A percentile compares a stretch with the other conserved stretches of the same genome.
phyloP scores from a whole-genome alignment of 2,329 filamentous ascomycete species.

The Stemphylium beticola region DNA sequence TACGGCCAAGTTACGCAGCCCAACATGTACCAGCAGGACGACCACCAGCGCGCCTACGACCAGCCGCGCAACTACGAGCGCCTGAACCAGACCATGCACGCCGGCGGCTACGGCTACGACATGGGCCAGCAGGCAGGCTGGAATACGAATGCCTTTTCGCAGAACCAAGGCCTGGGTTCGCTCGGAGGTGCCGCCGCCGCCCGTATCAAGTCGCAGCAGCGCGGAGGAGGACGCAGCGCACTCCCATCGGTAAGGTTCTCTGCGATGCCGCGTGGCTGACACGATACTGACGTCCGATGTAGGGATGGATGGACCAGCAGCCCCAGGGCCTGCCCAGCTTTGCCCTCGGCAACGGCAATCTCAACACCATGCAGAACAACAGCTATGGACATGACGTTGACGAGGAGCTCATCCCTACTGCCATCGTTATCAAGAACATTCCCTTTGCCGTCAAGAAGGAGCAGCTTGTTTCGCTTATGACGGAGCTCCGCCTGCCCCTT shows the following conservation, averaged over 20 bases:
- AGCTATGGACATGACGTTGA: slow-evolving; percentile 61
- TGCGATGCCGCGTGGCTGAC: background rate
- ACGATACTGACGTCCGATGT: slow-evolving; percentile 8
- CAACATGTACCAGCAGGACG: slow-evolving; percentile 74
- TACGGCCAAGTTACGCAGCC: slow-evolving; percentile 68
- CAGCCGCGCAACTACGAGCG: slow-evolving; percentile 65
- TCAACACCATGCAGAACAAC: slow-evolving; percentile 47
- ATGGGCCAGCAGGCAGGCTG: slow-evolving; percentile 74
- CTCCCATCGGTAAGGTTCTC: slow-evolving; percentile 72
- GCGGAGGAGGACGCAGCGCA: slow-evolving; percentile 59
- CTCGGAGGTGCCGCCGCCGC: slow-evolving; percentile 57
- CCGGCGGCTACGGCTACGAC: slow-evolving; percentile 72
- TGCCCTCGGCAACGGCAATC: slow-evolving; percentile 46
- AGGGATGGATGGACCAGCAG: slow-evolving; percentile 67
- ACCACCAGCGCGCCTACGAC: slow-evolving; percentile 59
- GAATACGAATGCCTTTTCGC: slow-evolving; percentile 77
- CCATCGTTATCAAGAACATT: slow-evolving; percentile 99
- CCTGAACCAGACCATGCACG: slow-evolving; percentile 63
- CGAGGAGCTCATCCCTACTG: slow-evolving; percentile 95
- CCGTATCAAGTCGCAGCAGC: slow-evolving; percentile 62
- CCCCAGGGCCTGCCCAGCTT: slow-evolving; percentile 53
- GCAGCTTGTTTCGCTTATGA: slow-evolving; percentile 90
- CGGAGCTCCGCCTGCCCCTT: slow-evolving; percentile 87
- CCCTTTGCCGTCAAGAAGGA: slow-evolving; percentile 98
- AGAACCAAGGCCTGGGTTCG: slow-evolving; percentile 69